Evolutionary conservation across 441 rosid species (phyloP).

Genomic region (Mallotus repandus): DNA sequence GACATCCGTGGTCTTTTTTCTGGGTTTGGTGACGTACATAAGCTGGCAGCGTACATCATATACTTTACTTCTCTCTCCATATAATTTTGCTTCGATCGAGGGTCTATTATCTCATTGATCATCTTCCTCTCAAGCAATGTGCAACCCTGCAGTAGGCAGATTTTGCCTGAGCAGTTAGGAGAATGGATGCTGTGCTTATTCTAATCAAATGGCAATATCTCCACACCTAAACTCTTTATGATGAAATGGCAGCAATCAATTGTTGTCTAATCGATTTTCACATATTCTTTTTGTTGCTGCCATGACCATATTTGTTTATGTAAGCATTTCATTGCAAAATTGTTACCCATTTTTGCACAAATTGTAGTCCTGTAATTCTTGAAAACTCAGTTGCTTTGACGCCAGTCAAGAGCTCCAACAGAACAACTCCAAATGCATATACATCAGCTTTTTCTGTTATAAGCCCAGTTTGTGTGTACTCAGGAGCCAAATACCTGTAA

Average conservation of each 20-base stretch:
- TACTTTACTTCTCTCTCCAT: constrained; percentile 35
- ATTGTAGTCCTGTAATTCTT: constrained; percentile 45
- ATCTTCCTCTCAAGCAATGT: constrained; percentile 34
- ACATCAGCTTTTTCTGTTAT: constrained; percentile 56
- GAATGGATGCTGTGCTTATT: background rate
- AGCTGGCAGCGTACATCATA: constrained; percentile 49
- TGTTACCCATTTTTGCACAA: constrained; percentile 47
- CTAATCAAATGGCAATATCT: background rate
- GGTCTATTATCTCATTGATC: constrained; percentile 39
- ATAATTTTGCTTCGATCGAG: constrained; percentile 29
- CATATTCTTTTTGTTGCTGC: background rate
- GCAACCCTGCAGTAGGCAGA: constrained; percentile 35
- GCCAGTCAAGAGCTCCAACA: constrained; percentile 50
- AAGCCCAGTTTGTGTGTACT: constrained; percentile 49
- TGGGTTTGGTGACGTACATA: constrained; percentile 45
- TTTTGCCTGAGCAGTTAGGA: background rate
- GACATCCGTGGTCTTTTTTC: constrained; percentile 52
- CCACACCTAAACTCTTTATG: background rate
- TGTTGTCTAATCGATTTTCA: background rate
- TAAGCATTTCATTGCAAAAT: background rate
- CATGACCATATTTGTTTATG: background rate
- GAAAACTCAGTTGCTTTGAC: constrained; percentile 42
- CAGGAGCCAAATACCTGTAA: constrained; percentile 54
- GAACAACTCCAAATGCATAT: constrained; percentile 52
- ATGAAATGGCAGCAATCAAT: background rate